Base-by-base conservation (phyloP, 2,329 filamentous ascomycete genomes). In the Xylariales sp. region DNA sequence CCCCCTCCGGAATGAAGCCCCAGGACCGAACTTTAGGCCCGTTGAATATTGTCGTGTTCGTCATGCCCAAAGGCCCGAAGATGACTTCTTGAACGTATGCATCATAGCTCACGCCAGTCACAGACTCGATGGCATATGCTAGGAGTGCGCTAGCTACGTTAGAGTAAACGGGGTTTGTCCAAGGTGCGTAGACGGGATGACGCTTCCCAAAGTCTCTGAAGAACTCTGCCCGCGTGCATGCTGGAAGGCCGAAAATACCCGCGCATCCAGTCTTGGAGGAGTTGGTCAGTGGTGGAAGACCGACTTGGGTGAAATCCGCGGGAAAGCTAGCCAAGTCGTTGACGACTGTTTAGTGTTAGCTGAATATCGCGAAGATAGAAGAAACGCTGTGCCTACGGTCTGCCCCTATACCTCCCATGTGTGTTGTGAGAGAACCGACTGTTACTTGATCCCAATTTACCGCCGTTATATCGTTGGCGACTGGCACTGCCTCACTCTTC, bases 141-240 rank as follows among this genome's bases (percentile, higher is more conserved):
- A 76, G 67, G 41, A 75, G 74, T 16, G 69, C 56, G 54, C 73
- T 75, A 1, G 71, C 75, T 14, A 69, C 67, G 56, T 76, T 76
- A 2, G 74, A 76, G 68, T 75, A 76, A 7, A 75, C 72, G 1
- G 75, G 71, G 43, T 69, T 76, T 12, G 73, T 75, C 65, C 71
- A 75, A 0, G 75, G 70, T 5, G 71, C 73, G 36, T 73, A 76
- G n/a, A 75, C 73, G 2, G 74, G 71, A 36, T 75, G 67, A 1
- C 74, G 71, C 54, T 76, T 76, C 3, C 75, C 75, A 41, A 76
- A 76, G 55, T 76, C 74, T 34, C 73, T 54, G 61, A 75, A 76
- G 67, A 75, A 76, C 45, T 76, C 64, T 0, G 71, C 64, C 8
- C 75, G 68, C 9, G 70, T 69, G 48, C 75, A 76, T n/a, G 68